Percentiles rank a stretch among this genome's conserved stretches.
Evolutionary conservation across 2,329 filamentous ascomycete genomes (phyloP).

Genomic region (Graphilbum sp.): DNA sequence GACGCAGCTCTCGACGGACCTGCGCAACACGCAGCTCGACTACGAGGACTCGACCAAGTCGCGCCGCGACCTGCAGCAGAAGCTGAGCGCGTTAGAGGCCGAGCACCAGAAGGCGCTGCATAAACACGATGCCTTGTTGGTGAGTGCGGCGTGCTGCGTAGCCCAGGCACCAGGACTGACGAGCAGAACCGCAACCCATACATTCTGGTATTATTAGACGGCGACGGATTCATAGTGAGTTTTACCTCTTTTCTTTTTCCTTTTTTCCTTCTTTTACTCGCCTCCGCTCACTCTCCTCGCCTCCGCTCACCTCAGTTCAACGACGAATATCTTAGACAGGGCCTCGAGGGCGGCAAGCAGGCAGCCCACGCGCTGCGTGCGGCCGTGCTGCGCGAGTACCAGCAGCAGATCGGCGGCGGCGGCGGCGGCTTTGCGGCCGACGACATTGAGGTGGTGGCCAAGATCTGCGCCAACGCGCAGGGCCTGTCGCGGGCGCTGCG

Average conservation of each 20-base stretch:
- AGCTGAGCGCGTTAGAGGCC: conserved; percentile 22
- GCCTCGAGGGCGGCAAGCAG: conserved; percentile 36
- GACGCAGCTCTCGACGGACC: conserved; percentile 11
- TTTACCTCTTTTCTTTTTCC: not conserved
- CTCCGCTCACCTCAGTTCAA: conserved; percentile 31
- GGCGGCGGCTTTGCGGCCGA: conserved; percentile 30
- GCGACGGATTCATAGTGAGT: conserved; percentile 41
- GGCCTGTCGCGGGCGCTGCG: conserved; percentile 33
- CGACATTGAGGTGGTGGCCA: conserved; percentile 37
- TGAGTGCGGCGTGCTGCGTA: not conserved
- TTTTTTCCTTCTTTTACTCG: not conserved
- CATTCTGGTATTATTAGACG: conserved; percentile 44
- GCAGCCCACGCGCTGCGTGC: conserved; percentile 33
- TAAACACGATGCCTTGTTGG: not conserved
- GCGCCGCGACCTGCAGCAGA: conserved; percentile 32
- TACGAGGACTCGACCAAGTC: conserved; percentile 30
- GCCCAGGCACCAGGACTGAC: not conserved
- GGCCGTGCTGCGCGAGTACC: conserved; percentile 17
- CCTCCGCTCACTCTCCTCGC: too few species aligned
- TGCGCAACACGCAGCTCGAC: conserved; percentile 31
- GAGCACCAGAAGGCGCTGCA: conserved; percentile 15
- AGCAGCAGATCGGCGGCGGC: not conserved
- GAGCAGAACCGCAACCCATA: conserved; percentile 38
- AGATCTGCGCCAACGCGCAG: conserved; percentile 37
- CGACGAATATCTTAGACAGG: conserved; percentile 34